phyloP scores from a whole-genome alignment of 2,329 filamentous ascomycete genomes.

The Neonectria faginata region DNA sequence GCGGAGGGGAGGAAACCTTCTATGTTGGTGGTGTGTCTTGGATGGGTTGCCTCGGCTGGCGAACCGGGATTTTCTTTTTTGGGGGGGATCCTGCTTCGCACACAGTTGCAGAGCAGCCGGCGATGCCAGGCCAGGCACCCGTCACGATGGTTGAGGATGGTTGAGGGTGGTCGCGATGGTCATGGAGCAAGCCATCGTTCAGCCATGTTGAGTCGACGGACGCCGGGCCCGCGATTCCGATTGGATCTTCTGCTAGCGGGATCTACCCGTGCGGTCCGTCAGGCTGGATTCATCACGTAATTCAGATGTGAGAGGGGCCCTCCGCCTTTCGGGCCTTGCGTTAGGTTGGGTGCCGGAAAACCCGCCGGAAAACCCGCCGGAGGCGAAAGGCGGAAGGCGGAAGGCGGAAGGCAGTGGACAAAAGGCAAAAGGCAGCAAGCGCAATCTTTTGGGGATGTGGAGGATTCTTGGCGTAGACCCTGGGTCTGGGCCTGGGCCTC shows the following conservation, averaged over 20 bases:
- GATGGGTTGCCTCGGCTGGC: slow-evolving; percentile 16
- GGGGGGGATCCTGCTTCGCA: not conserved
- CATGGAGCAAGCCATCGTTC: not conserved
- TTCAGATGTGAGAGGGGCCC: too few species aligned
- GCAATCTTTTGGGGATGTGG: slow-evolving; percentile 3
- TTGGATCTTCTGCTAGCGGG: slow-evolving; percentile 27
- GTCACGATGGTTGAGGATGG: slow-evolving; percentile 13
- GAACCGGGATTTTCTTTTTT: slow-evolving; percentile 22
- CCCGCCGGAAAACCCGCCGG: too few species aligned
- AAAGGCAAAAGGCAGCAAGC: not conserved
- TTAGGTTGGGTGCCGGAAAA: slow-evolving; percentile 2
- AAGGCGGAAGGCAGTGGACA: not conserved
- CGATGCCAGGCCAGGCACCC: slow-evolving; percentile 15
- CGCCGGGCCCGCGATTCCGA: slow-evolving; percentile 19
- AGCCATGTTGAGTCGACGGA: slow-evolving; percentile 16
- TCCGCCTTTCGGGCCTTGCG: too few species aligned
- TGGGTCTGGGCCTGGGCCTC: slow-evolving; percentile 10
- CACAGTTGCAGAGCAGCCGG: not conserved
- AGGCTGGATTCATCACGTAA: slow-evolving; percentile 12
- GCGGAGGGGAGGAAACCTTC: slow-evolving; percentile 12
- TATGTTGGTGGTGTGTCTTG: slow-evolving; percentile 1
- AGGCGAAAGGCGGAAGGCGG: not conserved
- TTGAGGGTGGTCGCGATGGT: not conserved
- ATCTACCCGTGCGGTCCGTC: slow-evolving; percentile 31
- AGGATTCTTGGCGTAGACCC: slow-evolving; percentile 14